Evolutionary conservation across 75 land plant genomes (phyloP).

Genomic region (Pseudotsuga menziesii): DNA sequence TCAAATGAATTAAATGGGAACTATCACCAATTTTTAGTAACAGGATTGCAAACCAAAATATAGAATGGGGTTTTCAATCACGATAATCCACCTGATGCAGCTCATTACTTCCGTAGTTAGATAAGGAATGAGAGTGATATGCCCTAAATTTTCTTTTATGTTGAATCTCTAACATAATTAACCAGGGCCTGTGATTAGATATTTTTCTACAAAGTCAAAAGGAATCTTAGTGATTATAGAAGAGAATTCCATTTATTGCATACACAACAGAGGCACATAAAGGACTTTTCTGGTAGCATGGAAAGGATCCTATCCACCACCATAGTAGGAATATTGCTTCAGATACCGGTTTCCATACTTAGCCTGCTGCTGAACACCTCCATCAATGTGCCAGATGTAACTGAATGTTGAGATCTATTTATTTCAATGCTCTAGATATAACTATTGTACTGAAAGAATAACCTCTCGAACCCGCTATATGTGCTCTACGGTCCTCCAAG

Average conservation of each 20-base stretch:
- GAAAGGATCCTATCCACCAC: constrained; percentile 20
- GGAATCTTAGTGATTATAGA: constrained; percentile 13
- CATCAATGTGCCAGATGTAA: no score
- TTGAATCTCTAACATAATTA: background rate
- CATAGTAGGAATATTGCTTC: constrained; percentile 24
- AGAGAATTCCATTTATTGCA: constrained; percentile 24
- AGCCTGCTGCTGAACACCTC: background rate
- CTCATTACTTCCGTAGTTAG: constrained; percentile 9
- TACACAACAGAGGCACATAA: constrained; percentile 17
- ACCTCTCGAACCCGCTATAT: no score
- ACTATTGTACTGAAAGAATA: no score
- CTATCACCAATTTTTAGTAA: constrained; percentile 14
- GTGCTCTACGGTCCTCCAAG: no score
- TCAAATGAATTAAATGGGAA: background rate
- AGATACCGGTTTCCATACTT: constrained; percentile 10
- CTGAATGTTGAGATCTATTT: no score
- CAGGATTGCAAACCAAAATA: constrained; percentile 15
- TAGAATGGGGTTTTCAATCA: constrained; percentile 6
- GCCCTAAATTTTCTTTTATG: constrained; percentile 1
- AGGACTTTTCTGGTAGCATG: constrained; percentile 13
- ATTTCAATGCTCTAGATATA: no score
- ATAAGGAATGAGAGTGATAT: constrained; percentile 5
- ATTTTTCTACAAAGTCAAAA: constrained; percentile 4
- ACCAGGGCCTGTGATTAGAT: constrained; percentile 5
- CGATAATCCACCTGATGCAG: constrained; percentile 9